Evolutionary conservation across 495 filamentous ascomycete genomes (phyloP).

Genomic region (Aspergillus biplanus): DNA sequence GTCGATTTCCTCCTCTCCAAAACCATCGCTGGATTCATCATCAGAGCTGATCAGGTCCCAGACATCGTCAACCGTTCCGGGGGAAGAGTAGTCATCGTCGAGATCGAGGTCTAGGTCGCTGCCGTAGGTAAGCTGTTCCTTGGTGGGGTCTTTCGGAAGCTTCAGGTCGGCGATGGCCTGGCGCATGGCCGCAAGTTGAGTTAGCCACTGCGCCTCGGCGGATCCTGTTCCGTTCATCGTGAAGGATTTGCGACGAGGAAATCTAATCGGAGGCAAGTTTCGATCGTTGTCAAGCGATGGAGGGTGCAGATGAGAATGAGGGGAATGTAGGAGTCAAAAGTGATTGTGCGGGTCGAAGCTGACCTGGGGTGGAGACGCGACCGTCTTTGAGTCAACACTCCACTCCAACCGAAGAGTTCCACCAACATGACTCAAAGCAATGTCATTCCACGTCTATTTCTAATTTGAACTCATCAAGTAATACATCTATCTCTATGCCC

Average conservation of each 20-base stretch:
- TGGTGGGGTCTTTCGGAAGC: constrained; percentile 51
- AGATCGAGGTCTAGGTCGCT: constrained; percentile 62
- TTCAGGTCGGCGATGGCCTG: constrained; percentile 72
- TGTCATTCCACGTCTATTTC: neutral
- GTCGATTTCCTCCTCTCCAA: constrained; percentile 33
- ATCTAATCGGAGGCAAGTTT: neutral
- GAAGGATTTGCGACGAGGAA: neutral
- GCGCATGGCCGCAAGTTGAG: constrained; percentile 71
- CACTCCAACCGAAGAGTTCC: too few relatives aligned
- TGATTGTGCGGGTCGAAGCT: neutral
- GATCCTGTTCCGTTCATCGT: constrained; percentile 39
- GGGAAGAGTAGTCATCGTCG: constrained; percentile 63
- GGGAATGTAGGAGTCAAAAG: neutral
- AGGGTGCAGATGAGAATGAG: neutral
- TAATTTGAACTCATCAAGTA: neutral
- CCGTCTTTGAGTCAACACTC: neutral
- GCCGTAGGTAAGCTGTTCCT: constrained; percentile 50
- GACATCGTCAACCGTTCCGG: constrained; percentile 72
- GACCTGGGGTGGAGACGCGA: neutral
- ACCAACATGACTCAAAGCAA: neutral
- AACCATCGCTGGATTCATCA: constrained; percentile 57
- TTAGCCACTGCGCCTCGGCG: constrained; percentile 69
- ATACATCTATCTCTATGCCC: neutral
- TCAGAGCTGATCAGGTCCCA: constrained; percentile 89
- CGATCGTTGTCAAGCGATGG: neutral